phyloP scores from a whole-genome alignment of 257 asterid genomes.

The Solanum etuberosum region DNA sequence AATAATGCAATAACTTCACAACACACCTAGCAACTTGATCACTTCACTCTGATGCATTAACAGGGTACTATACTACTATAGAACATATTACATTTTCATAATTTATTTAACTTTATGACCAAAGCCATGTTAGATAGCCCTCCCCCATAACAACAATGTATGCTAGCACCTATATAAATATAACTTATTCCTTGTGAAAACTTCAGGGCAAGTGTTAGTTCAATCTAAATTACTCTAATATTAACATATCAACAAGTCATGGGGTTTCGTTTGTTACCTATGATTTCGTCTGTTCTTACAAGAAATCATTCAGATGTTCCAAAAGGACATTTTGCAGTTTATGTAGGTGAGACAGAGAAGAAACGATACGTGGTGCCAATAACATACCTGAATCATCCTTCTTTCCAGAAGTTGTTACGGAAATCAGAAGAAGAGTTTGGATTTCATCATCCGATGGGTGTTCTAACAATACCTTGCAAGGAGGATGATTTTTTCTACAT shows the following conservation, averaged over 20 bases:
- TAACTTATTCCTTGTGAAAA: neutral
- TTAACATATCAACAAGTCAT: neutral
- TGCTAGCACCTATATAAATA: neutral
- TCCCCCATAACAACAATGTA: neutral
- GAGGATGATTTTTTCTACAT: neutral
- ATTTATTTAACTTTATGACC: neutral
- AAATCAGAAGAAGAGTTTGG: constrained; percentile 8
- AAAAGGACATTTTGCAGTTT: constrained; percentile 2
- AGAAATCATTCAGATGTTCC: constrained; percentile 1
- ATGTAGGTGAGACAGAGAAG: constrained; percentile 2
- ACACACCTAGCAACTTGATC: neutral
- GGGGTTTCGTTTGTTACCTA: neutral
- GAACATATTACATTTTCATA: neutral
- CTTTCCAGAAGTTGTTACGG: neutral
- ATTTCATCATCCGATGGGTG: neutral
- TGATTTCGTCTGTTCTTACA: neutral
- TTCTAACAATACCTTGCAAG: constrained; percentile 1
- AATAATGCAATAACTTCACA: neutral
- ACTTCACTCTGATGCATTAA: neutral
- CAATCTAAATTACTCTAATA: neutral
- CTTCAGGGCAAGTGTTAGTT: neutral
- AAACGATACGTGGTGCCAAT: neutral
- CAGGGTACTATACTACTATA: neutral
- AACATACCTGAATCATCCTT: constrained; percentile 3
- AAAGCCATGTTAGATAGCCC: neutral